Base-by-base conservation (phyloP, 495 filamentous ascomycete species). In the Evernia prunastri region DNA sequence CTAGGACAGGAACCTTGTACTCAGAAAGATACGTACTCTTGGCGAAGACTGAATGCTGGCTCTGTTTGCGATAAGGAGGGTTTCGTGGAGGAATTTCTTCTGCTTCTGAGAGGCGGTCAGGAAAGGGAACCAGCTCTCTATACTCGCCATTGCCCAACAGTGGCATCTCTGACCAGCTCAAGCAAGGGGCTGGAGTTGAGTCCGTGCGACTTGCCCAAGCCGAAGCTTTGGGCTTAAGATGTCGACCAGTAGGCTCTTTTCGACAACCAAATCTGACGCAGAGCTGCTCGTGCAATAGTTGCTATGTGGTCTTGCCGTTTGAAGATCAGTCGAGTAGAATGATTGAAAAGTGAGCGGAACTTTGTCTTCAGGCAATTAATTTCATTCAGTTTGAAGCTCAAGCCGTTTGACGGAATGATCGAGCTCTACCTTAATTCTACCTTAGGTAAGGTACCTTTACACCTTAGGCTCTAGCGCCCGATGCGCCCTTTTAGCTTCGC, bases 31-130 rank as follows among this genome's bases (percentile, higher is more conserved):
- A 35, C 51, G 27, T 54, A 54, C 51, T 79, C 72, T 82, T 85
- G 39, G 86, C 86, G 64, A 87, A 82, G 29, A 67, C 71, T 29
- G 80, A 81, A 71, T 83, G 80, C 65, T 82, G 80, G 60, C 70
- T 67, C 63, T 78, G 76, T 51, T 66, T 73, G 63, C 62, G 66
- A 40, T 37, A 17, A 64, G 51, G 59, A 37, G 31, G 37, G 20
- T 29, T 51, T 25, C 39, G 60, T 7, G 40, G 45, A 20, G 63
- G 25, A 10, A 27, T 23, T 12, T 56, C 49, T 18, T 59, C 60
- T 20, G 45, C 47, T 27, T 51, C 43, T 56, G 68, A 40, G 11
- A 61, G 27, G 31, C 56, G 29, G 56, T 71, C 57, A 1, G 59
- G 53, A 18, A 60, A 47, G 13, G 64, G 53, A 23, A 67, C 53